phyloP scores from a whole-genome alignment of 2,329 filamentous ascomycete genomes.

The Colletotrichum lini region DNA sequence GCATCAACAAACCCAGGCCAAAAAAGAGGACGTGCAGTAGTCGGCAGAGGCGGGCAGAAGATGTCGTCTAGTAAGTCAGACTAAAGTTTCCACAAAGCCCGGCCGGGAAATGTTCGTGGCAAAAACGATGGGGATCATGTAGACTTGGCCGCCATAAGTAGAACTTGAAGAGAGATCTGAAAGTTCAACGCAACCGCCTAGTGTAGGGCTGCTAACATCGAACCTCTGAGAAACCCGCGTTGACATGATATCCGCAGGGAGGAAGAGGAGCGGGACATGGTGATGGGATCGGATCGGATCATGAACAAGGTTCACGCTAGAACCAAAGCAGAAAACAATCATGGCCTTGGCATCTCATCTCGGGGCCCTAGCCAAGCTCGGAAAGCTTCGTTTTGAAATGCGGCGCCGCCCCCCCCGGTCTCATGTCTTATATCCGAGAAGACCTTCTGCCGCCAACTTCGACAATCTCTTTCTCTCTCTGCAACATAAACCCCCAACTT shows the following conservation, averaged over 20 bases:
- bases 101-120: neutral
- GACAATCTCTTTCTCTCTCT: neutral
- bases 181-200: neutral
- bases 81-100: neutral
- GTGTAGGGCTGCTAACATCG: neutral
- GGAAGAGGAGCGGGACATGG: no score
- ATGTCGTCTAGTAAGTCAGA: neutral
- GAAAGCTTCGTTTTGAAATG: neutral
- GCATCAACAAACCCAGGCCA: neutral
- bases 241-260: no score
- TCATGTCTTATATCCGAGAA: neutral
- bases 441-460: neutral
- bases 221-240: neutral
- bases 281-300: neutral
- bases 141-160: neutral
- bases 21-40: neutral
- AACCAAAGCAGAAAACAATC: neutral
- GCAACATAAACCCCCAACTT: neutral
- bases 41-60: neutral
- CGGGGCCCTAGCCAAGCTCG: neutral
- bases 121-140: neutral
- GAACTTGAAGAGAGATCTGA: neutral
- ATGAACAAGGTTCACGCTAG: neutral
- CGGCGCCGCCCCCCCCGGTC: neutral
- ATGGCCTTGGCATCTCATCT: neutral